Conservation (phyloP, 805 yeast genomes). For the Pichia cephalocereana region DNA sequence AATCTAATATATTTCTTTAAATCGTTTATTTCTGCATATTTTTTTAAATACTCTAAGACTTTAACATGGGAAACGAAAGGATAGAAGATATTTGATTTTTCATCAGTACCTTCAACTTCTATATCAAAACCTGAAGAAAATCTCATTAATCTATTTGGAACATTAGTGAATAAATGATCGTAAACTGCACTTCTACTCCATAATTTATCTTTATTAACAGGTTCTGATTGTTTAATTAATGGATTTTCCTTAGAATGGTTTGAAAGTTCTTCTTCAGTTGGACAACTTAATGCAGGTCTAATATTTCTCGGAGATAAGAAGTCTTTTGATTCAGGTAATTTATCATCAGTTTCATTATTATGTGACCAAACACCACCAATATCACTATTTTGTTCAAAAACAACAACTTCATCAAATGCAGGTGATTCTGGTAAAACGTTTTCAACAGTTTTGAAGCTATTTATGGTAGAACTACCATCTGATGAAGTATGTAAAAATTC, state of each 20-base stretch:
- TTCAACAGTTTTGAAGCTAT: background rate
- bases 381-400: constrained; percentile 29
- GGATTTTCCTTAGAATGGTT: background rate
- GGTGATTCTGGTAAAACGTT: constrained; percentile 13
- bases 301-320: constrained; percentile 9
- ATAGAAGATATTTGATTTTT: constrained; percentile 12
- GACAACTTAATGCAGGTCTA: constrained; percentile 7
- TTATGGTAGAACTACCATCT: constrained; percentile 21
- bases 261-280: constrained; percentile 1
- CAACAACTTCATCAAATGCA: constrained; percentile 28
- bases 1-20: constrained; percentile 24
- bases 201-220: background rate
- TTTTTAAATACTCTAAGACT: constrained; percentile 11
- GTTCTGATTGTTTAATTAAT: constrained; percentile 17
- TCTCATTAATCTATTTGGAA: constrained; percentile 30
- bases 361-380: constrained; percentile 35
- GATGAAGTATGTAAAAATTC: constrained; percentile 23
- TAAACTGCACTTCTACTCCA: constrained; percentile 21
- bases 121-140: constrained; percentile 28
- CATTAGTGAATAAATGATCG: constrained; percentile 31
- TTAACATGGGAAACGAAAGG: constrained; percentile 15
- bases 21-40: constrained; percentile 19
- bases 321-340: constrained; percentile 12
- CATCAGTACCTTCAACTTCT: constrained; percentile 1
- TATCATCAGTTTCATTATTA: constrained; percentile 13